Percentiles rank a stretch among this genome's conserved stretches.
Evolutionary conservation across 345 rosid genomes (phyloP).

Genomic region (Salix dunnii): DNA sequence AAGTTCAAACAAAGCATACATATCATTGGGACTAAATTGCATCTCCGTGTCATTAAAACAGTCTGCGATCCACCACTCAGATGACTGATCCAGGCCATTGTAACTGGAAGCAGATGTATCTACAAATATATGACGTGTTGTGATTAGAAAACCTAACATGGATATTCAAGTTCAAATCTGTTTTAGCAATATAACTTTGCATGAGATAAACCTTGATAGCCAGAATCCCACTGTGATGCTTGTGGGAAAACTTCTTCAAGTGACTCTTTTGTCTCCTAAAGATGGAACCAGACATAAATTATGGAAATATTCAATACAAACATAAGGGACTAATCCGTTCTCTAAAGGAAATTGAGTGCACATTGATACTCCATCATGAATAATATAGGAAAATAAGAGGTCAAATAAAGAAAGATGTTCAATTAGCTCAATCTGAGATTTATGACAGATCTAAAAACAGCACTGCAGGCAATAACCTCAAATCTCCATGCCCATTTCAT

Average conservation of each 20-base stretch:
- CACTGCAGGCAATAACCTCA: not conserved
- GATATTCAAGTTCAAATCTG: conserved; percentile 11
- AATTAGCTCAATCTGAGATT: not conserved
- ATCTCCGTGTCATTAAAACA: conserved; percentile 66
- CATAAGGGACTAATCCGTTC: not conserved
- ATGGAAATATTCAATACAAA: not conserved
- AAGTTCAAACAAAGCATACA: conserved; percentile 45
- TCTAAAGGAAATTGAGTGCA: not conserved
- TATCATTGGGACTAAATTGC: conserved; percentile 46
- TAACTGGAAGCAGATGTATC: conserved; percentile 49
- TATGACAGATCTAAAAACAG: not conserved
- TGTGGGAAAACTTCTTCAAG: conserved; percentile 57
- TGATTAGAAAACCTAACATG: conserved; percentile 7
- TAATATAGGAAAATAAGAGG: not conserved
- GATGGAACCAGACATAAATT: conserved; percentile 12
- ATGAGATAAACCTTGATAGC: conserved; percentile 62
- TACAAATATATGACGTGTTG: conserved; percentile 26
- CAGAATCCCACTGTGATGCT: conserved; percentile 49
- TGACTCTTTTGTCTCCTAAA: conserved; percentile 60
- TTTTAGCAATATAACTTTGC: conserved; percentile 4
- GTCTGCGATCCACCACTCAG: conserved; percentile 69
- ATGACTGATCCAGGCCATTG: conserved; percentile 51
- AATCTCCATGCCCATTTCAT: not conserved
- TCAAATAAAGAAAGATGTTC: not conserved
- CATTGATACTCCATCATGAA: too few relatives aligned